Evolutionary conservation across 2,329 filamentous ascomycete genomes (phyloP).

Genomic region (Beauveria rudraprayagi): DNA sequence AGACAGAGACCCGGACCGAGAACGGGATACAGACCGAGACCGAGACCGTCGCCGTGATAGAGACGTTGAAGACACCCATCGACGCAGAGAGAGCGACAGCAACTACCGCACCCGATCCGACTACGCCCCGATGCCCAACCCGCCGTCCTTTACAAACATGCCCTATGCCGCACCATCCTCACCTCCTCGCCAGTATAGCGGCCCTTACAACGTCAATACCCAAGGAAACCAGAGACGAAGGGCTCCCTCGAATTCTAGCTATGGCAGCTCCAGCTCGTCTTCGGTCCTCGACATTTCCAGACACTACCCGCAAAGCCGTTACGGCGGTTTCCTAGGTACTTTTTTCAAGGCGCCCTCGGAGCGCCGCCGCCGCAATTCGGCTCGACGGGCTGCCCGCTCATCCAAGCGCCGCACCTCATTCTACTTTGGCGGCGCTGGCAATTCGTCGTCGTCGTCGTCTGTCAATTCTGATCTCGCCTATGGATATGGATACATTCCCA

Average conservation of each 20-base stretch:
- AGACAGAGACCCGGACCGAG: constrained; percentile 14
- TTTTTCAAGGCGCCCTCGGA: constrained; percentile 58
- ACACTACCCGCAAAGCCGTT: constrained; percentile 36
- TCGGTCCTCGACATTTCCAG: constrained; percentile 61
- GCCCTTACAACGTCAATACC: not conserved
- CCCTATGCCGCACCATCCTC: constrained; percentile 1
- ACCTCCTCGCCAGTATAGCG: not conserved
- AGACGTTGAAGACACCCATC: not conserved
- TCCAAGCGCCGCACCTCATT: constrained; percentile 23
- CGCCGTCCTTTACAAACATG: constrained; percentile 1
- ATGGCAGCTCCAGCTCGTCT: constrained; percentile 42
- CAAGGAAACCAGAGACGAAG: not conserved
- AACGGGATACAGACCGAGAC: not conserved
- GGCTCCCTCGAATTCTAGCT: constrained; percentile 21
- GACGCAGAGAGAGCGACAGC: not conserved
- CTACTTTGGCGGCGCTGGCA: constrained; percentile 37
- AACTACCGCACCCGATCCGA: not conserved
- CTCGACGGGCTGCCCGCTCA: constrained; percentile 3
- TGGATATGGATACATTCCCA: constrained; percentile 50
- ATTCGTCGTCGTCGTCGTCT: constrained; percentile 60
- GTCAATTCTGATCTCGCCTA: constrained; percentile 63
- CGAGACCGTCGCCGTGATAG: constrained; percentile 1
- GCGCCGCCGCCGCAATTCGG: constrained; percentile 32
- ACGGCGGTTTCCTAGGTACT: constrained; percentile 48
- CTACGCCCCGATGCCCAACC: constrained; percentile 9